Evolutionary conservation across 139 green algal genomes (phyloP).

Genomic region (Limnomonas spitsbergensis): DNA sequence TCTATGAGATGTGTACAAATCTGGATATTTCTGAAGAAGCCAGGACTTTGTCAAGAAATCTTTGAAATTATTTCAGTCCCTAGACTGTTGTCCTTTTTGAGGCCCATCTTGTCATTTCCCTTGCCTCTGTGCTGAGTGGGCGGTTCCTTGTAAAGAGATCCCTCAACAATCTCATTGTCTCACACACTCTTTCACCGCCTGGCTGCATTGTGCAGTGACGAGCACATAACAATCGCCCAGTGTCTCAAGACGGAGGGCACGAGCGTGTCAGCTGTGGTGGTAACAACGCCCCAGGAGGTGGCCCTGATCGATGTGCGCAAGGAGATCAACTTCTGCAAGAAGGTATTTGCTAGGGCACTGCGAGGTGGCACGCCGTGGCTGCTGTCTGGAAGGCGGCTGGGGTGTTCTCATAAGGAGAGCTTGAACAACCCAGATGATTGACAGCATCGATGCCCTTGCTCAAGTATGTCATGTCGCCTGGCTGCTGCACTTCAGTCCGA

Average conservation of each 20-base stretch:
- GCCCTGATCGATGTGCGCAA: conserved; percentile 96
- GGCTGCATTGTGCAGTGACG: conserved; percentile 71
- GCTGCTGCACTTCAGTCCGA: too few relatives aligned
- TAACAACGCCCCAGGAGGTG: conserved; percentile 84
- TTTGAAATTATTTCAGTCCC: too few relatives aligned
- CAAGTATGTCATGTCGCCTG: too few relatives aligned
- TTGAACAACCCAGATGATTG: background rate
- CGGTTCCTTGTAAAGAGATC: background rate
- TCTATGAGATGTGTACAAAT: too few relatives aligned
- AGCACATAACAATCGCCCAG: conserved; percentile 97
- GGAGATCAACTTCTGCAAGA: conserved; percentile 96
- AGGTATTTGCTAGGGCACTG: conserved; percentile 61
- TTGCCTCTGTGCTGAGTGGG: background rate
- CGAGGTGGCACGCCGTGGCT: background rate
- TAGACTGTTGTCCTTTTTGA: too few relatives aligned
- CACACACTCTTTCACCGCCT: too few relatives aligned
- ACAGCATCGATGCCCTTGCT: too few relatives aligned
- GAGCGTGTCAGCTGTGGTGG: conserved; percentile 40
- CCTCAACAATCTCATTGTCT: too few relatives aligned
- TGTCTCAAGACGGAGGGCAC: conserved; percentile 41
- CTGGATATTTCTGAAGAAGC: too few relatives aligned
- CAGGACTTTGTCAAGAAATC: too few relatives aligned
- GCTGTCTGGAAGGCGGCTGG: background rate
- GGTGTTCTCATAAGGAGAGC: background rate
- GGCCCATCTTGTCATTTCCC: too few relatives aligned